phyloP scores from a whole-genome alignment of 2,329 filamentous ascomycete species.

The Cladophialophora psammophila region DNA sequence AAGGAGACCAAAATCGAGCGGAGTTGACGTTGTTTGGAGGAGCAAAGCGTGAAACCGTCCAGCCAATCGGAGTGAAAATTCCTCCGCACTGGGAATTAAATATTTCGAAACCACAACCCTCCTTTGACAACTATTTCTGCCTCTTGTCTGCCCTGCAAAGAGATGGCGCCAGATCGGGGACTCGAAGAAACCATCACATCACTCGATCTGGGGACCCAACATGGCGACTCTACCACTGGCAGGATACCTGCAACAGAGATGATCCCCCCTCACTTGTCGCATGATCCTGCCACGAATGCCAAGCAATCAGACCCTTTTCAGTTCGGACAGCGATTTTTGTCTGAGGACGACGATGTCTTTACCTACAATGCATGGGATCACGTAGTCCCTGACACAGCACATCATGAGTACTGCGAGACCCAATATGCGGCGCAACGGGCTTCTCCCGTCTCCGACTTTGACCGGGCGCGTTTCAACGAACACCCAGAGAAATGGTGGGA shows the following conservation, averaged over 20 bases:
- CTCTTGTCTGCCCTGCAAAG: constrained; percentile 1
- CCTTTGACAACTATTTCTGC: background rate
- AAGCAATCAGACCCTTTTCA: constrained; percentile 94
- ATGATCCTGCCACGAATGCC: constrained; percentile 75
- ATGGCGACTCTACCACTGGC: background rate
- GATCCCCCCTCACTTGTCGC: constrained; percentile 70
- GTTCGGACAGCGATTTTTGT: constrained; percentile 87
- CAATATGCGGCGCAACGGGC: constrained; percentile 87
- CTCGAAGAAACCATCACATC: constrained; percentile 11
- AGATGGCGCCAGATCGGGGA: constrained; percentile 39
- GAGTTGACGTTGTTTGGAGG: background rate
- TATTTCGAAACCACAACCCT: constrained; percentile 8
- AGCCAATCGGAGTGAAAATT: constrained; percentile 28
- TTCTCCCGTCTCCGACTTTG: constrained; percentile 89
- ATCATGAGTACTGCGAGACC: constrained; percentile 82
- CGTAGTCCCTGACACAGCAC: constrained; percentile 88
- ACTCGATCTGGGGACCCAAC: constrained; percentile 3
- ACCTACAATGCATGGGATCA: constrained; percentile 99
- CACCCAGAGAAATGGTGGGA: constrained; percentile 98
- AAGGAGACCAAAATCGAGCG: background rate
- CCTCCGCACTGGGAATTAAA: constrained; percentile 18
- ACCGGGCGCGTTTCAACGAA: constrained; percentile 86
- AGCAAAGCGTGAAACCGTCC: background rate
- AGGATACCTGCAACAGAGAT: background rate
- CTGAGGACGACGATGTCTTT: constrained; percentile 79